These are phyloP conservation scores for Scopulariopsis brevicaulis DNA, from an alignment of 2,329 filamentous ascomycete genomes.

Conservation along the genomic window DNA sequence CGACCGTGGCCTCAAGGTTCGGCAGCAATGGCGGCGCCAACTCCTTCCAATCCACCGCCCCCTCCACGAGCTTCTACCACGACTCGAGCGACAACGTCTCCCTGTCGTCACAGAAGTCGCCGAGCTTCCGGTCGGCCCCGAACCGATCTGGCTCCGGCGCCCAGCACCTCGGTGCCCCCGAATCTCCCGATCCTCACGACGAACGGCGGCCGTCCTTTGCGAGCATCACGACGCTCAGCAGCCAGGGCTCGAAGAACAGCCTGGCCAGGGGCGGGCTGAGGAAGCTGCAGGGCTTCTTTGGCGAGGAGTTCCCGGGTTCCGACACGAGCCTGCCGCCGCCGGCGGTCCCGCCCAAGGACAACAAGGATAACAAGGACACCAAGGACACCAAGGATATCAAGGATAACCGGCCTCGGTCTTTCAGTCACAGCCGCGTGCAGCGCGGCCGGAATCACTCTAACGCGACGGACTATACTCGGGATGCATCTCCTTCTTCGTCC, in stretches of 20 bases:
- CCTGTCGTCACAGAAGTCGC: constrained; percentile 54
- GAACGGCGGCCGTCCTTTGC: constrained; percentile 73
- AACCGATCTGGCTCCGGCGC: constrained; percentile 15
- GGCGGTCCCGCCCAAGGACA: constrained; percentile 39
- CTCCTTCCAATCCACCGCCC: constrained; percentile 5
- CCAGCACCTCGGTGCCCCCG: constrained; percentile 33
- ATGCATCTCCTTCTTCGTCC: constrained; percentile 64
- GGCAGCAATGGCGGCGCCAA: constrained; percentile 17
- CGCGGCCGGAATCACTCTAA: constrained; percentile 75
- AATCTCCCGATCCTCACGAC: constrained; percentile 51
- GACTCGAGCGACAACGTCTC: constrained; percentile 63
- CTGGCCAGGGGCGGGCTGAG: constrained; percentile 61
- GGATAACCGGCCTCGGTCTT: constrained; percentile 52
- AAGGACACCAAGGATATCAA: constrained; percentile 19
- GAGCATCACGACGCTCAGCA: constrained; percentile 77
- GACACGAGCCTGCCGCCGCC: constrained; percentile 53
- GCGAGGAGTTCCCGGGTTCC: constrained; percentile 69
- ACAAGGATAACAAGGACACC: constrained; percentile 11
- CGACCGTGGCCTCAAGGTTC: constrained; percentile 39
- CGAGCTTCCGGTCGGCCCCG: constrained; percentile 47
- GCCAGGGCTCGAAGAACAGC: constrained; percentile 68
- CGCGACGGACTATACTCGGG: constrained; percentile 59
- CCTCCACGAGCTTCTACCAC: constrained; percentile 56
- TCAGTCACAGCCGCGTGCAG: constrained; percentile 44
- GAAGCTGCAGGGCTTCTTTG: constrained; percentile 85